These are phyloP conservation scores for Articulospora tetracladia DNA, from an alignment of 495 filamentous ascomycete species.

Conservation along the genomic window DNA sequence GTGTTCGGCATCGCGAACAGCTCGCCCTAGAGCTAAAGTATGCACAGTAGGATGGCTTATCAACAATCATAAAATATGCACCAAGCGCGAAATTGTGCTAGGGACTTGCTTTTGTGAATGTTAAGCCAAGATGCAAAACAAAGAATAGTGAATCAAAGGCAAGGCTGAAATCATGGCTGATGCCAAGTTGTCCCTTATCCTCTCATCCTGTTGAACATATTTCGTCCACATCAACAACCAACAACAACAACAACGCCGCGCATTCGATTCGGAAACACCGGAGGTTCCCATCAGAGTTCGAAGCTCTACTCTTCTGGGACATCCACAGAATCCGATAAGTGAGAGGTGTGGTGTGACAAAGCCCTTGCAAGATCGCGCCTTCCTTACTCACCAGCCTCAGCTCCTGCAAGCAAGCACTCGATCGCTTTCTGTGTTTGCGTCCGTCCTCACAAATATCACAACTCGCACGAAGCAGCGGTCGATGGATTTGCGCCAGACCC, in stretches of 20 bases:
- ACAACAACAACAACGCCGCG: too few species aligned
- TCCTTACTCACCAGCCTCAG: background rate
- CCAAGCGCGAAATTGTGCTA: too few species aligned
- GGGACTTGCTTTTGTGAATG: background rate
- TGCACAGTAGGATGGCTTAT: background rate
- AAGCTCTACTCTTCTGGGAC: background rate
- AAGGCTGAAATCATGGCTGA: background rate
- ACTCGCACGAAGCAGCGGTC: constrained; percentile 5
- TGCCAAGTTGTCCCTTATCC: background rate
- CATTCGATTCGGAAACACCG: background rate
- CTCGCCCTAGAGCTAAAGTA: background rate
- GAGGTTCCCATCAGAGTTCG: background rate
- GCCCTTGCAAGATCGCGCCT: constrained; percentile 1
- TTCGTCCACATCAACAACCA: too few species aligned
- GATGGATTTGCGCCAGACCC: constrained; percentile 12
- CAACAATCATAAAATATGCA: background rate
- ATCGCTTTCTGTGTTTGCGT: too few species aligned
- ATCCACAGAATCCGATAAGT: too few species aligned
- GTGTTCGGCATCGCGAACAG: background rate
- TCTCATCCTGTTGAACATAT: background rate
- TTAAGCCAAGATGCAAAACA: background rate
- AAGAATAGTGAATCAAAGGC: background rate
- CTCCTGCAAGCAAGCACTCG: background rate
- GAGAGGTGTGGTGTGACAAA: constrained; percentile 6
- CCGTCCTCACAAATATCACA: too few species aligned